Evolutionary conservation across 2,329 filamentous ascomycete species (phyloP).

Genomic region (Periconia sp.): DNA sequence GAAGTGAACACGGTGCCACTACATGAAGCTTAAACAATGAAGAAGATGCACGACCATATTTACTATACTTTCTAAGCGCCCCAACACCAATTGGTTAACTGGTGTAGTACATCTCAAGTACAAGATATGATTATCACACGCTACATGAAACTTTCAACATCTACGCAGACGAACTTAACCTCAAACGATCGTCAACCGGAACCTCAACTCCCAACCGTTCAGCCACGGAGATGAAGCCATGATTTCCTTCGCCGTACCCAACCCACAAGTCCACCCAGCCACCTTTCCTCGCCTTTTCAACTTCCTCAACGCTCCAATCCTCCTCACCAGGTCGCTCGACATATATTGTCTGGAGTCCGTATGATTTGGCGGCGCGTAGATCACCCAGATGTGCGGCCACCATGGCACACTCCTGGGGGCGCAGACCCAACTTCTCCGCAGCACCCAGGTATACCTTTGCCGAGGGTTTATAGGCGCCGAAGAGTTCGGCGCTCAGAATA

Average conservation of each 20-base stretch:
- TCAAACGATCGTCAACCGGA: slow-evolving; percentile 2
- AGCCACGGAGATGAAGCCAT: slow-evolving; percentile 52
- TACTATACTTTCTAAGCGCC: too few relatives aligned
- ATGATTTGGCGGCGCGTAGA: slow-evolving; percentile 64
- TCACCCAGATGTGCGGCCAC: slow-evolving; percentile 76
- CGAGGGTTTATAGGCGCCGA: slow-evolving; percentile 74
- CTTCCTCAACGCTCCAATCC: slow-evolving; percentile 55
- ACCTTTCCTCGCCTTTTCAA: slow-evolving; percentile 55
- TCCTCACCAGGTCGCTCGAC: slow-evolving; percentile 71
- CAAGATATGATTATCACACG: too few relatives aligned
- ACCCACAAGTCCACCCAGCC: slow-evolving; percentile 64
- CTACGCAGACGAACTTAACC: slow-evolving; percentile 20
- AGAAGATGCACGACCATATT: too few relatives aligned
- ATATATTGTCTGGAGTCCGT: slow-evolving; percentile 72
- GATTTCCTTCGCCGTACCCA: slow-evolving; percentile 44
- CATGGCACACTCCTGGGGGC: slow-evolving; percentile 68
- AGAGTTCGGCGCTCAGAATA: slow-evolving; percentile 69
- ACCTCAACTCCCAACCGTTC: slow-evolving; percentile 39
- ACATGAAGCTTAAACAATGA: too few relatives aligned
- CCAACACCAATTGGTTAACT: too few relatives aligned
- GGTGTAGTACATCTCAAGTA: too few relatives aligned
- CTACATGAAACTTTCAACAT: neutral
- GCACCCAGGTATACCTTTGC: slow-evolving; percentile 70
- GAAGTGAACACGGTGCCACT: too few relatives aligned
- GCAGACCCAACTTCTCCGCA: slow-evolving; percentile 57